A percentile compares a stretch with the other conserved stretches of the same genome.
Evolutionary conservation across 352 stramenopile species (phyloP).

Genomic region (Phytophthora crassamura): DNA sequence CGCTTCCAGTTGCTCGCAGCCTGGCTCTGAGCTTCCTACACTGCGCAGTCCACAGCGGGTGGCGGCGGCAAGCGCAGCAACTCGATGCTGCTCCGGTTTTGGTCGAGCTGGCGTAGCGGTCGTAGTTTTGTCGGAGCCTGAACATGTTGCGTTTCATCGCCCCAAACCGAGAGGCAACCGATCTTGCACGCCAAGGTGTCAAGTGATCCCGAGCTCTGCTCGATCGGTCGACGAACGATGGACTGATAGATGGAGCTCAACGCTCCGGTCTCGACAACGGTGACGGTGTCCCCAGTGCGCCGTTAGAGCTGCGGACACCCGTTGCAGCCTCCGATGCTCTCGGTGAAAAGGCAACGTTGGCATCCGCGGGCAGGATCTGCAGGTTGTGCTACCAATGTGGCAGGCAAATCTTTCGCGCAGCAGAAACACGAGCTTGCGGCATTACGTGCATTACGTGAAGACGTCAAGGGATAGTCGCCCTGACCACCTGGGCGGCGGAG

Average conservation of each 20-base stretch:
- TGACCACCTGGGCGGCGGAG: conserved; percentile 22
- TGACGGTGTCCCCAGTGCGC: neutral
- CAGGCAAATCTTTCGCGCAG: no score
- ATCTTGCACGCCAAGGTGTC: conserved; percentile 22
- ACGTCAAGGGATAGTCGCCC: conserved; percentile 28
- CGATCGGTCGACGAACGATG: conserved; percentile 13
- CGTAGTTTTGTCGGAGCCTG: conserved; percentile 31
- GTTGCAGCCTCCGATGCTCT: neutral
- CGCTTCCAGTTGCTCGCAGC: neutral
- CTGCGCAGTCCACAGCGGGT: conserved; percentile 1
- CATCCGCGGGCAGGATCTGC: conserved; percentile 11
- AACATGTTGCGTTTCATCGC: conserved; percentile 38
- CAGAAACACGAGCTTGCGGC: conserved; percentile 37
- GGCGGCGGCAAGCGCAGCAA: neutral
- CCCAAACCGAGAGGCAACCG: conserved; percentile 1
- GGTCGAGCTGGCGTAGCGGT: conserved; percentile 20
- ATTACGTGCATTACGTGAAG: conserved; percentile 33
- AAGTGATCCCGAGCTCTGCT: conserved; percentile 29
- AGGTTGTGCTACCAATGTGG: no score
- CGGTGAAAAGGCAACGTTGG: conserved; percentile 5
- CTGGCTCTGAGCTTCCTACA: conserved; percentile 10
- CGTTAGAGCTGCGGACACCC: conserved; percentile 8
- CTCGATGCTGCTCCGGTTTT: conserved; percentile 24
- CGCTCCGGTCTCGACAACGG: conserved; percentile 12
- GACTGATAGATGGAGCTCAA: neutral